Percentiles rank a stretch among this genome's conserved stretches.
phyloP scores from a whole-genome alignment of 768 basidiomycete genomes.

The Podaxis pistillaris region DNA sequence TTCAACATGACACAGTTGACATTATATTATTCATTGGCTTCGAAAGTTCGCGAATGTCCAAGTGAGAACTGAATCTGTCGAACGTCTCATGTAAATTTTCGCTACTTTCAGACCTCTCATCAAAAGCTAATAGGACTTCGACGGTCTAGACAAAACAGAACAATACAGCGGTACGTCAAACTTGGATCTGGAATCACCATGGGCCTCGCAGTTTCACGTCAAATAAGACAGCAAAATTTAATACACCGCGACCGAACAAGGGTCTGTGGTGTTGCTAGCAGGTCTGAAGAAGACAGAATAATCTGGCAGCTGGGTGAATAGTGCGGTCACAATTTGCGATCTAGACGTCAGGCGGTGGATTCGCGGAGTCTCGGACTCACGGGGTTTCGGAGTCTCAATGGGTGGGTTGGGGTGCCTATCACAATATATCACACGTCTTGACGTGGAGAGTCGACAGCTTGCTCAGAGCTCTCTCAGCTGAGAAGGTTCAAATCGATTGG shows the following conservation, averaged over 20 bases:
- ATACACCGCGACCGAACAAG: background rate
- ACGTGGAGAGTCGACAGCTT: no score
- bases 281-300: no score
- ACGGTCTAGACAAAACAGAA: background rate
- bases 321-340: no score
- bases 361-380: background rate
- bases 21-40: background rate
- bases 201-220: background rate
- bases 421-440: no score
- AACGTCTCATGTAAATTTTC: background rate
- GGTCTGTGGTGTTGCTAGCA: no score
- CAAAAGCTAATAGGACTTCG: background rate
- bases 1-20: background rate
- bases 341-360: background rate
- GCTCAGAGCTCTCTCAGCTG: no score
- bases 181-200: background rate
- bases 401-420: no score
- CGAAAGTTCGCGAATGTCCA: background rate
- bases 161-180: background rate
- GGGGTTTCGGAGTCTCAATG: background rate
- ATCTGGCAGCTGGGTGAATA: no score
- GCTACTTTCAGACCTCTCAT: background rate
- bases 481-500: background rate
- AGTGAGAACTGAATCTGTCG: background rate
- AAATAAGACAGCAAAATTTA: background rate